phyloP scores from a whole-genome alignment of 345 rosid species.

The Citrus australasica region DNA sequence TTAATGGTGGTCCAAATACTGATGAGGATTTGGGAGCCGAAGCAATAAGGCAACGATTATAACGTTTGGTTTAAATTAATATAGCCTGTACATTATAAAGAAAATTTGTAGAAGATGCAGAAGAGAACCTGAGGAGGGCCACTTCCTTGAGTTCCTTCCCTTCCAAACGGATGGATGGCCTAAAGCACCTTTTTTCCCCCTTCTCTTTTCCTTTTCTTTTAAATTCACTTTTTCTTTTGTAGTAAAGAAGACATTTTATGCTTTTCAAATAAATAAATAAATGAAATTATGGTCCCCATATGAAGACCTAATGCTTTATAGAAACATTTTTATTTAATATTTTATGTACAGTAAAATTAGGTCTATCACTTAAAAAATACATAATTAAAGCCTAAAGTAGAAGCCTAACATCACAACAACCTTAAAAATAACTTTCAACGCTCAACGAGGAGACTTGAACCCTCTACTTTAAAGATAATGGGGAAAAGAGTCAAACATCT shows the following conservation, averaged over 20 bases:
- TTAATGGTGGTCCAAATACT: conserved; percentile 31
- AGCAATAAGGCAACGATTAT: conserved; percentile 5
- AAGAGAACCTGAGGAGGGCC: conserved; percentile 17
- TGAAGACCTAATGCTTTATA: conserved; percentile 20
- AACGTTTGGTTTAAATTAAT: background rate
- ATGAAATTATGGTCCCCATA: conserved; percentile 28
- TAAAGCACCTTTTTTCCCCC: background rate
- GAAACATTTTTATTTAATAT: too few species aligned
- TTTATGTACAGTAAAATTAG: background rate
- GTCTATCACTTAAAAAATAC: too few species aligned
- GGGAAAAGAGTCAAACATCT: too few species aligned
- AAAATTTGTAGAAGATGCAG: background rate
- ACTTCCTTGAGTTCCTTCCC: background rate
- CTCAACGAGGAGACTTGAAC: too few species aligned
- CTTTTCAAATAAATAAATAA: too few species aligned
- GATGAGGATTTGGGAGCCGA: conserved; percentile 22
- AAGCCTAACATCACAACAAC: too few species aligned
- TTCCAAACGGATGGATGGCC: conserved; percentile 1
- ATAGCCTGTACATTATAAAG: background rate
- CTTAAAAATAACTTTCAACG: too few species aligned
- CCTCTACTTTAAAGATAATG: too few species aligned
- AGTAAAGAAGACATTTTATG: conserved; percentile 15
- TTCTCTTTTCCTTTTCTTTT: background rate
- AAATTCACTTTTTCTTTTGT: conserved; percentile 14
- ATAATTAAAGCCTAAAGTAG: too few species aligned